Conservation (phyloP, 129 eudicot species). For the Artemisia annua region DNA sequence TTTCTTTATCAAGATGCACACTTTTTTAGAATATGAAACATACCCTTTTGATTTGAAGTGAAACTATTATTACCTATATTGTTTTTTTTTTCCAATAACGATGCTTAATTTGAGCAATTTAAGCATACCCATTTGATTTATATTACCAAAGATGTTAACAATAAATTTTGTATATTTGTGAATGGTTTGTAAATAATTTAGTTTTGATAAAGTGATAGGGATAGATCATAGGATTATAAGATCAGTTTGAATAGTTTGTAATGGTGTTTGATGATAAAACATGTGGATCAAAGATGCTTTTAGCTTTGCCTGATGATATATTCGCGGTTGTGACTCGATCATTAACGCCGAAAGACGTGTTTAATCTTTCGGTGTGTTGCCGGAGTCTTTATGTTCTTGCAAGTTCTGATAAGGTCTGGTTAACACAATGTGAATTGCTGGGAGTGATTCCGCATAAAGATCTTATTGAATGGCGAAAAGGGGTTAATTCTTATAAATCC, state of each 20-base stretch:
- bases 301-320: conserved; percentile 78
- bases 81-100: conserved; percentile 21
- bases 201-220: conserved; percentile 24
- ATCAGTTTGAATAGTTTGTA: conserved; percentile 19
- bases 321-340: conserved; percentile 56
- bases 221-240: conserved; percentile 7
- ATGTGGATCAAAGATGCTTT: conserved; percentile 73
- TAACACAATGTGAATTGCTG: conserved; percentile 69
- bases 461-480: conserved; percentile 83
- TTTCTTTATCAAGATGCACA: conserved; percentile 31
- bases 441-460: conserved; percentile 50
- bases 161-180: conserved; percentile 15
- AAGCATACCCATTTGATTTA: conserved; percentile 30
- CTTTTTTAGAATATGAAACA: conserved; percentile 5
- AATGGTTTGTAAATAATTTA: conserved; percentile 18
- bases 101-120: conserved; percentile 25
- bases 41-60: conserved; percentile 17
- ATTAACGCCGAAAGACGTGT: conserved; percentile 67
- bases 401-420: conserved; percentile 75
- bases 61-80: conserved; percentile 12
- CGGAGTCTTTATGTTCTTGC: conserved; percentile 49
- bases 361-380: conserved; percentile 73
- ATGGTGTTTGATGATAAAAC: conserved; percentile 39
- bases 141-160: conserved; percentile 13
- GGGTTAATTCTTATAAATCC: conserved; percentile 67